A percentile compares a stretch with the other conserved stretches of the same genome.
Conservation (phyloP, 352 stramenopile genomes). For the Pythium coloratum region DNA sequence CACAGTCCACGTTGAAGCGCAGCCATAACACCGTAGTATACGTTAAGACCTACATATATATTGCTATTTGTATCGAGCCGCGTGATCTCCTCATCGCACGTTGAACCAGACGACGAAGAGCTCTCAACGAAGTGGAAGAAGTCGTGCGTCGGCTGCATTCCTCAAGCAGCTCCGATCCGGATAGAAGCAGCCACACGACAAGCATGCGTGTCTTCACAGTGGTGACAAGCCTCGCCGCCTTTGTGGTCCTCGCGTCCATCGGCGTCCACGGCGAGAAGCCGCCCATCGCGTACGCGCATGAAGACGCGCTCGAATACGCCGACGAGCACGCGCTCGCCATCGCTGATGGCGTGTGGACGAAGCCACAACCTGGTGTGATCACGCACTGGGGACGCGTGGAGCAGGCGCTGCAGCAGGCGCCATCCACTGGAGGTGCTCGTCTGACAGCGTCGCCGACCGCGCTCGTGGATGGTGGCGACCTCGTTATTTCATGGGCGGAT, state of each 20-base stretch:
- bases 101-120: constrained; percentile 4
- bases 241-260: background rate
- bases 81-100: background rate
- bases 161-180: background rate
- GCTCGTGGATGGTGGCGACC: constrained; percentile 65
- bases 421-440: background rate
- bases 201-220: background rate
- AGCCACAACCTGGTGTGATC: background rate
- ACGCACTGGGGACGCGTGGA: constrained; percentile 22
- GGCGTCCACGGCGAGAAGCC: constrained; percentile 15
- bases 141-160: background rate
- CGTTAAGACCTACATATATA: constrained; percentile 20
- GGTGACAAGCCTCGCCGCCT: background rate
- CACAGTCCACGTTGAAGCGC: background rate
- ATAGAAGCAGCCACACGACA: background rate
- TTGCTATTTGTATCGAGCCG: constrained; percentile 10
- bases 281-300: constrained; percentile 20
- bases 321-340: background rate
- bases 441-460: constrained; percentile 46
- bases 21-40: constrained; percentile 13
- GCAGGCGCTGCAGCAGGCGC: background rate
- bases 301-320: constrained; percentile 24
- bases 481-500: constrained; percentile 68
- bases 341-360: constrained; percentile 6
- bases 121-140: background rate